Percentiles rank a stretch among this genome's conserved stretches.
phyloP scores from a whole-genome alignment of 2,329 filamentous ascomycete genomes.

The Fusarium cicatricum region DNA sequence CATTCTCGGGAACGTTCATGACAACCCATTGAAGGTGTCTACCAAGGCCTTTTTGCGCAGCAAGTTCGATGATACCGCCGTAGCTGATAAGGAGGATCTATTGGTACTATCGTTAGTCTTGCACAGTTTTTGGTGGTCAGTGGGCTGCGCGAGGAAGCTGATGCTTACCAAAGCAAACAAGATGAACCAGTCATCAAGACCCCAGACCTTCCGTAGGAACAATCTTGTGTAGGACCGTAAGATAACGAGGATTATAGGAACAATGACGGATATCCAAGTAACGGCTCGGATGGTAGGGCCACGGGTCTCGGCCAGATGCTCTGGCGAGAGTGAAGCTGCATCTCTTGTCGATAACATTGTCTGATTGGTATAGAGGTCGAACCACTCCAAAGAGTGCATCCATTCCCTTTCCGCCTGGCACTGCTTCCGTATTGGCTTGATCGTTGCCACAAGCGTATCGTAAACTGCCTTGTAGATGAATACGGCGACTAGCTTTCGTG shows the following conservation, averaged over 20 bases:
- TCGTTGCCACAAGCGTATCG: too few species aligned
- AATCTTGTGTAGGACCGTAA: constrained; percentile 18
- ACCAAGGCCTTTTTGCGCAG: constrained; percentile 22
- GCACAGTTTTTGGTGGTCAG: too few species aligned
- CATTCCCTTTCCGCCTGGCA: too few species aligned
- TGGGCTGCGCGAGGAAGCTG: background rate
- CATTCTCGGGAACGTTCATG: constrained; percentile 4
- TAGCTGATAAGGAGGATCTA: constrained; percentile 24
- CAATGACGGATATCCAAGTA: constrained; percentile 22
- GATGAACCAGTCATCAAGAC: constrained; percentile 29
- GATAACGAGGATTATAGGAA: constrained; percentile 16
- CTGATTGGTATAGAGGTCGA: too few species aligned
- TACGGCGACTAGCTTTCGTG: too few species aligned
- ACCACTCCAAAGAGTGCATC: too few species aligned
- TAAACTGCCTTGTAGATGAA: too few species aligned
- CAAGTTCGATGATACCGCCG: constrained; percentile 22
- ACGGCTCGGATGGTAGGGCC: constrained; percentile 20
- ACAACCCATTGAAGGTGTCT: constrained; percentile 25
- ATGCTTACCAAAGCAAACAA: constrained; percentile 10
- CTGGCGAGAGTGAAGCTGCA: constrained; percentile 7
- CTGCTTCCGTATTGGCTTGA: too few species aligned
- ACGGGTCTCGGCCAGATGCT: constrained; percentile 19
- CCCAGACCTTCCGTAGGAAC: constrained; percentile 28
- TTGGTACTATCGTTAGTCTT: background rate
- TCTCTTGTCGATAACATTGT: constrained; percentile 9